These are phyloP conservation scores for Calophaca sinica DNA, from an alignment of 306 rosid genomes.

Conservation along the genomic window DNA sequence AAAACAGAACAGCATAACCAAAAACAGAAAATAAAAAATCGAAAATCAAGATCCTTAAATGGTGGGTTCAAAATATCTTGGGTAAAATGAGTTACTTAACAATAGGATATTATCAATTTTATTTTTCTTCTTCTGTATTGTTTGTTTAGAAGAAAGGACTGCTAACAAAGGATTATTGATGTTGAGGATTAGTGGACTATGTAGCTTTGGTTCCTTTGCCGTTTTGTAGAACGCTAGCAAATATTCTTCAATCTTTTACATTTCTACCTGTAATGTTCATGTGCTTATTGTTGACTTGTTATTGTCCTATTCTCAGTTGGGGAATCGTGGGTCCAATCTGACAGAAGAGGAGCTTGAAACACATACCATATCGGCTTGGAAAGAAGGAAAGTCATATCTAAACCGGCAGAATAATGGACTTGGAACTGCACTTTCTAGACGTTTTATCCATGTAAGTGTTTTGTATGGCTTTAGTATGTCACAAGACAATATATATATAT, in stretches of 20 bases:
- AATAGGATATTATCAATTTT: slow-evolving; percentile 5
- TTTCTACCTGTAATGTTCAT: slow-evolving; percentile 10
- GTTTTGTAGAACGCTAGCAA: background rate
- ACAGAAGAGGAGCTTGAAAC: slow-evolving; percentile 99
- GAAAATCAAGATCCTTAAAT: background rate
- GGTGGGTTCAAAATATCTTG: background rate
- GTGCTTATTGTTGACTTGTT: slow-evolving; percentile 37
- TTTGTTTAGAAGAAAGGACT: background rate
- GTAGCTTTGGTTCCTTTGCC: background rate
- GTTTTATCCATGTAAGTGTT: slow-evolving; percentile 73
- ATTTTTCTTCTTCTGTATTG: background rate
- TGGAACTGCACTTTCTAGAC: slow-evolving; percentile 65
- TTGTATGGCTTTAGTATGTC: slow-evolving; percentile 37
- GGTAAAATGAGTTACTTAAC: background rate
- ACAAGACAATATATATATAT: too few relatives aligned
- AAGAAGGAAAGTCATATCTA: slow-evolving; percentile 85
- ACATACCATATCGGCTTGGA: slow-evolving; percentile 96
- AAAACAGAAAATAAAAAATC: background rate
- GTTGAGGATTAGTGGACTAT: slow-evolving; percentile 21
- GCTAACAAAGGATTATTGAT: background rate
- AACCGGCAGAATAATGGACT: slow-evolving; percentile 70
- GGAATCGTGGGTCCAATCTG: slow-evolving; percentile 92
- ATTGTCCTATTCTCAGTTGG: slow-evolving; percentile 67
- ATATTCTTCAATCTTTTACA: slow-evolving; percentile 20
- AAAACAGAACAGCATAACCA: background rate